A percentile compares a stretch with the other conserved stretches of the same genome.
Conservation (phyloP, 345 rosid genomes). For the Arabidopsis thaliana region TAIR10.1 NC_003070.9:11726501-11727000, state of each 20-base stretch:
- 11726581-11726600: background rate
- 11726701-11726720: conserved; percentile 3
- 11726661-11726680: too few species aligned
- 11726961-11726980: conserved; percentile 25
- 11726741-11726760: background rate
- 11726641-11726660: background rate
- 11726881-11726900: conserved; percentile 34
- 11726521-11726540: background rate
- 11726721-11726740: conserved; percentile 3
- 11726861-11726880: conserved; percentile 29
- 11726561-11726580: conserved; percentile 1
- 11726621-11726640: background rate
- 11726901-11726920: conserved; percentile 35
- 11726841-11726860: conserved; percentile 23
- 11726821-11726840: conserved; percentile 26
- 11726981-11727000: conserved; percentile 19
- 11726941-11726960: conserved; percentile 31
- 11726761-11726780: background rate
- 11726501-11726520: background rate
- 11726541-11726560: background rate
- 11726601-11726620: background rate
- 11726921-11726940: conserved; percentile 27
- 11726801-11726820: conserved; percentile 22
- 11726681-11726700: background rate
- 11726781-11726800: background rate